Base-by-base conservation (phyloP, 2,329 filamentous ascomycete species). In the Beauveria caledonica region DNA sequence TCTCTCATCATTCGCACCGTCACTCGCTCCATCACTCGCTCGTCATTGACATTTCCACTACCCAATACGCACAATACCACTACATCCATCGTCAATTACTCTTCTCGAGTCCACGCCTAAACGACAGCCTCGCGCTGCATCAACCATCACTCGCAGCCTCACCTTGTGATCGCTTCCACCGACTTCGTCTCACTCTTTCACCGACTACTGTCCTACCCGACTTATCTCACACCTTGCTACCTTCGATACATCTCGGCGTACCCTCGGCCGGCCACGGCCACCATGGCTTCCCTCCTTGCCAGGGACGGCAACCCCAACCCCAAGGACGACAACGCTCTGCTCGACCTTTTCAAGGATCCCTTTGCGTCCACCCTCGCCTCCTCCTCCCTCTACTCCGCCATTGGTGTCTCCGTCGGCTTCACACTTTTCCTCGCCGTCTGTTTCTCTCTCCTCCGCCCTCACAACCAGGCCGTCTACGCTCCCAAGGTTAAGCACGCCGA, bases 401-500 rank as follows among this genome's bases (percentile, higher is more conserved):
- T 97, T 49, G 89, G 80, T 64, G 91, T 89, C 23, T 96, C 93
- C 3, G 71, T 97, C 49, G 88, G 85, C 60, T 78, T 94, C 69
- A 90, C 91, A 9, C 69, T 82, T 64, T 79, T 86, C 66, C 86
- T 96, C 66, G 86, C 90, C 63, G 71, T 96, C 62, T 76, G 86
- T 65, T 99, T 97, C 80, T 96, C 91, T 64, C 78, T 97, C 67
- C 80, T 97, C 60, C 89, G 94, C 63, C 94, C 94, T 5, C 92
- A 92, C 74, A 93, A 97, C 73, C 88, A 87, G 60, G 84, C 93
- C 66, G 90, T 99, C 52, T 99, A 99, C 75, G 92, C 94, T 3
- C 94, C 94, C 45, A 93, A 95, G 72, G 80, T 95, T 53, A 96
- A 96, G 72, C 88, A 97, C 78, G 89, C 91, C 71, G 93, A 97